A percentile compares a stretch with the other conserved stretches of the same genome.
Conservation (phyloP, 306 rosid genomes). For the Coriaria nepalensis region DNA sequence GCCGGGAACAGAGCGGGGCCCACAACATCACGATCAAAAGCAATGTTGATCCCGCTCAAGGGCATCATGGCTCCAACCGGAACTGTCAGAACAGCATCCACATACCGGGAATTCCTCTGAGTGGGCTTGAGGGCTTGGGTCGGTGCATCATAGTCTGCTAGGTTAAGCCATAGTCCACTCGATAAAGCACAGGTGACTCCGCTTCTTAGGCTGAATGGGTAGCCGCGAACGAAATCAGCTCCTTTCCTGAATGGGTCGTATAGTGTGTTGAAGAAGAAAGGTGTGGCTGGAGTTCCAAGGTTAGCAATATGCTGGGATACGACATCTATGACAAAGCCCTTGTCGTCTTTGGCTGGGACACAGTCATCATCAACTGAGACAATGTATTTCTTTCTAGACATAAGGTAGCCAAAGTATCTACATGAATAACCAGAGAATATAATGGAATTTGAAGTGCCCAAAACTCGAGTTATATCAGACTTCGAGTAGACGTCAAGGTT, state of each 20-base stretch:
- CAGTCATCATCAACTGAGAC: conserved; percentile 91
- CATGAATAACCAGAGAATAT: conserved; percentile 87
- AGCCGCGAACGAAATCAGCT: conserved; percentile 94
- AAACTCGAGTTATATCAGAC: conserved; percentile 53
- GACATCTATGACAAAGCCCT: conserved; percentile 44
- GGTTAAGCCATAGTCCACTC: conserved; percentile 91
- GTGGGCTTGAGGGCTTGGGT: conserved; percentile 81
- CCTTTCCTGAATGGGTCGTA: conserved; percentile 90
- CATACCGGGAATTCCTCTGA: conserved; percentile 55
- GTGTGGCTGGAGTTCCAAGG: conserved; percentile 89
- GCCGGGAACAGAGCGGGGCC: conserved; percentile 90
- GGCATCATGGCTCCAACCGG: conserved; percentile 72
- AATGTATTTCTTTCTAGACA: conserved; percentile 71
- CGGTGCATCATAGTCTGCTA: conserved; percentile 89
- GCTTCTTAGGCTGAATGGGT: conserved; percentile 87
- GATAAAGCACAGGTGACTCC: conserved; percentile 84
- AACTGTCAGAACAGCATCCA: conserved; percentile 88
- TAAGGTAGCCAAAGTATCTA: conserved; percentile 80
- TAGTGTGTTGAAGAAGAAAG: conserved; percentile 94
- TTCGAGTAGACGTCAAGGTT: conserved; percentile 41
- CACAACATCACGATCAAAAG: conserved; percentile 58
- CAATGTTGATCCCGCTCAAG: conserved; percentile 84
- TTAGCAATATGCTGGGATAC: conserved; percentile 69
- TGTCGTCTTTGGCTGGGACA: conserved; percentile 55
- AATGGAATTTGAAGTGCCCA: conserved; percentile 51